Evolutionary conservation across 495 filamentous ascomycete species (phyloP), one percentile per base, ranked within the genome.

Genomic region (Extremus antarcticus): DNA sequence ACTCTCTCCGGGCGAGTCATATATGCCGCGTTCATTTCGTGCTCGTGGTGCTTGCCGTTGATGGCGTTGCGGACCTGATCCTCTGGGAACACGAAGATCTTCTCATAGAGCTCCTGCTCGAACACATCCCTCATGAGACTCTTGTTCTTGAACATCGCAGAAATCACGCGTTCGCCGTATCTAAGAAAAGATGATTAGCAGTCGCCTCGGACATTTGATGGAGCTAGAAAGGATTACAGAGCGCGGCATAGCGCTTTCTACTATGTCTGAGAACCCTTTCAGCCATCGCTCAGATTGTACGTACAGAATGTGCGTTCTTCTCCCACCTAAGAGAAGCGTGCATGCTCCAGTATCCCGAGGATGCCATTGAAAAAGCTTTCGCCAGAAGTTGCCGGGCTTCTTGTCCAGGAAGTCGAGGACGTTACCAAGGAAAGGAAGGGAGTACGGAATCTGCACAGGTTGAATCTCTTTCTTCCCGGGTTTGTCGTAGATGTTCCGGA

Each of bases 371-470:
- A 63, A 60, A 9, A 65, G 60, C 13, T 54, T 15, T 2, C 51
- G 19, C 63, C 63, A 65, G 55, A 41, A 65, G 1, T 13, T 11
- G 21, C 59, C 62, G 15, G 59, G 59, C 7, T 15, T 55, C 1
- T 50, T 25, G 16, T 39, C 19, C 16, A 62, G 35, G 24, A 63
- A 63, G 25, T 25, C 32, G 23, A 55, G 24, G 17, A 61, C 59
- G 25, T 55, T 59, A 25, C 63, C 63, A 2, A 65, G 54, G 17
- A 45, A 60, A 23, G 63, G 63, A 10, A 63, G 16, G n/a, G 56
- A 56, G 41, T 63, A 65, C 20, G 63, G 63, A 29, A 65, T 55
- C 22, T 57, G 63, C 8, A 61, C 54, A 9, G 60, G 61, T 16
- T 24, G 16, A 1, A 60, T 46, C 21, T 32, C 10, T 23, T 47